Base-by-base conservation (phyloP, 345 rosid species). In the Corchorus capsularis region DNA sequence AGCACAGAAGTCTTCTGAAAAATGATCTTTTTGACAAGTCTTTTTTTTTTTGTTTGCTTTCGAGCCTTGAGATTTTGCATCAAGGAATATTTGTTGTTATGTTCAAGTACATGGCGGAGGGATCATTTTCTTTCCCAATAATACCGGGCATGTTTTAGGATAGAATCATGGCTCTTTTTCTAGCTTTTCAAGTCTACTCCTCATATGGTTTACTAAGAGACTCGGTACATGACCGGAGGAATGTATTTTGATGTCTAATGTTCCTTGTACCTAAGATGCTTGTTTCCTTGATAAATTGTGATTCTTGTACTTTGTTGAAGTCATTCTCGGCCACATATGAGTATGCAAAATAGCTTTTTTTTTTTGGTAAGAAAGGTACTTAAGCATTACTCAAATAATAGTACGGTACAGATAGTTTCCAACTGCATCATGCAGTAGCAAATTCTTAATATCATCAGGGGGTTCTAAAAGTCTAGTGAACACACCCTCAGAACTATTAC, bases 1-100 rank as follows among this genome's bases (percentile, higher is more conserved):
- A 85, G 89, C 83, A 59, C 76, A 86, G 43, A 92, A 89, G 87
- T 83, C 50, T 62, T 73, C 83, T 69, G 75, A 76, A 79, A 88
- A 86, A 80, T 85, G 87, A 93, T 80, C 63, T 79, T 75, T 52
- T 72, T 71, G 20, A 8, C 62, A 71, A 78, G 85, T 76, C 80
- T 66, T 61, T 57, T 61, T 68, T 61, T 68, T 68, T 39, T 17
- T 54, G 39, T 64, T 75, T 73, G 72, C 64, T 73, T 73, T 83
- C 15, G 59, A 63, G 72, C 68, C 69, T 60, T 50, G 81, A 77
- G 71, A 75, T 81, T 76, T 77, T 69, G 74, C 56, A 79, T 72
- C 74, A 74, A 82, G 61, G 75, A 81, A 77, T 63, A 78, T 64
- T 82, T 82, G 71, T 75, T 84, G 71, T 78, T 63, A 59, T 74